phyloP scores from a whole-genome alignment of 345 rosid species.

The Boechera retrofracta region DNA sequence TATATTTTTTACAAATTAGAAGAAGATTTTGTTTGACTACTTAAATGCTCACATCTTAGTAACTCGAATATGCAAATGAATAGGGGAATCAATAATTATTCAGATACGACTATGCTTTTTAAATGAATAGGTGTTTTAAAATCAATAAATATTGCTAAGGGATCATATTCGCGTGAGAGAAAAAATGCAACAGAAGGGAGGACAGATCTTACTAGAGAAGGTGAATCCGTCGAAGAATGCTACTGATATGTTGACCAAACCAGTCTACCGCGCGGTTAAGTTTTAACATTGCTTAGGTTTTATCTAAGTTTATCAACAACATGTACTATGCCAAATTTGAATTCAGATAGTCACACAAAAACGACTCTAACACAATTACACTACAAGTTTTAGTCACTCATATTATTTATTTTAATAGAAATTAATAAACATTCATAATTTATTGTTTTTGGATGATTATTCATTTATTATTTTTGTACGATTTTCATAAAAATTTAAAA shows the following conservation, averaged over 20 bases:
- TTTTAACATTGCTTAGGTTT: not conserved
- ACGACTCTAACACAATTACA: not conserved
- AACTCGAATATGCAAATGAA: not conserved
- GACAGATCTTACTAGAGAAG: not conserved
- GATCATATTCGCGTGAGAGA: no score
- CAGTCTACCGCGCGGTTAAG: not conserved
- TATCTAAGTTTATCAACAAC: not conserved
- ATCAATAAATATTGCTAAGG: no score
- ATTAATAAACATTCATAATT: not conserved
- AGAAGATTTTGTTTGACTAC: slow-evolving; percentile 17
- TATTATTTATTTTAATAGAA: not conserved
- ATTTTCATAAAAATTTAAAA: not conserved
- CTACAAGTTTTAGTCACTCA: not conserved
- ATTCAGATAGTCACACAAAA: no score
- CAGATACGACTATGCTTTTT: not conserved
- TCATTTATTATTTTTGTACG: not conserved
- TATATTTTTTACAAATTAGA: not conserved
- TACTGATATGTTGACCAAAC: not conserved
- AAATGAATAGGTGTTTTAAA: not conserved
- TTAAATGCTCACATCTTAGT: not conserved
- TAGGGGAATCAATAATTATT: not conserved
- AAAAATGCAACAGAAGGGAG: no score
- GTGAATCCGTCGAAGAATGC: not conserved
- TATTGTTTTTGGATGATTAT: not conserved
- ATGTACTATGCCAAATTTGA: no score